Conservation (phyloP, 2,329 filamentous ascomycete species). For the Arthrobotrys musiformis region DNA sequence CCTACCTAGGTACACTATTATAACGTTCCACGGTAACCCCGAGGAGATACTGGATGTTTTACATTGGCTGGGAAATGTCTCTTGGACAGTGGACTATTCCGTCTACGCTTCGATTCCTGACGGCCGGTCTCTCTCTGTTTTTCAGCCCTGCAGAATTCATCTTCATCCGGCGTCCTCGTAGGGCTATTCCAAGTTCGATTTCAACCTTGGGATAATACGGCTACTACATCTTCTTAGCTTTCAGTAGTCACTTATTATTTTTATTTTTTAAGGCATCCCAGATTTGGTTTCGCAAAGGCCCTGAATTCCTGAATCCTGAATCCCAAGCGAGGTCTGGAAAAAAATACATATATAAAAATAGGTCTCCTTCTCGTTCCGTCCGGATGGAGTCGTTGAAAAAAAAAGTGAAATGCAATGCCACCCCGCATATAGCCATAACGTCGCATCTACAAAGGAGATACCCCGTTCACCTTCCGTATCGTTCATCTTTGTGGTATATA, state of each 20-base stretch:
- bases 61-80: too few relatives aligned
- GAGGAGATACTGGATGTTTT: neutral
- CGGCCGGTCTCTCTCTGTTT: too few relatives aligned
- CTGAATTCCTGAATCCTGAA: neutral
- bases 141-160: neutral
- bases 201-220: neutral
- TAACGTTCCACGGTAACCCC: neutral
- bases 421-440: neutral
- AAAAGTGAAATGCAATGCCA: neutral
- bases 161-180: slow-evolving; percentile 5
- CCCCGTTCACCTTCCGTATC: neutral
- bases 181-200: slow-evolving; percentile 2
- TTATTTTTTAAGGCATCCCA: too few relatives aligned
- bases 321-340: neutral
- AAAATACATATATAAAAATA: slow-evolving; percentile 3
- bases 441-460: neutral
- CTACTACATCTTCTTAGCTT: too few relatives aligned
- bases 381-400: neutral
- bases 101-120: too few relatives aligned
- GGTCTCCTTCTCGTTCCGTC: slow-evolving; percentile 9
- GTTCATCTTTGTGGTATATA: neutral
- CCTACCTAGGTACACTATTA: too few relatives aligned
- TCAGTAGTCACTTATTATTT: too few relatives aligned
- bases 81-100: too few relatives aligned
- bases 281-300: neutral